phyloP scores from a whole-genome alignment of 2,329 filamentous ascomycete genomes.

The Aspergillus eucalypticola region DNA sequence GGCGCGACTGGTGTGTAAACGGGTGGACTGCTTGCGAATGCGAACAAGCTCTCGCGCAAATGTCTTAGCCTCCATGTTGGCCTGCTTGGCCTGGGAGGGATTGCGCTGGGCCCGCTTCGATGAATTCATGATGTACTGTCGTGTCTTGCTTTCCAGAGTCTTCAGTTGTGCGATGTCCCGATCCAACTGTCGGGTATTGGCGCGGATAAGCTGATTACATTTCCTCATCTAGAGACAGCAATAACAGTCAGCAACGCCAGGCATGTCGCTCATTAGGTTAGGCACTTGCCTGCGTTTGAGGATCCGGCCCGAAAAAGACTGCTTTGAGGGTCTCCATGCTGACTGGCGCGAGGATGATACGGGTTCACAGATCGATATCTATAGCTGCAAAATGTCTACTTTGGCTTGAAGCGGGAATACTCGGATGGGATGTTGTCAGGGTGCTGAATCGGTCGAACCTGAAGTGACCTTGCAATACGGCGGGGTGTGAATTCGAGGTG shows the following conservation, averaged over 20 bases:
- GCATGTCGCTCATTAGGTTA: neutral
- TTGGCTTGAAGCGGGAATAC: neutral
- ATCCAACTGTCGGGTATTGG: slow-evolving; percentile 90
- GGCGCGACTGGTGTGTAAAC: slow-evolving; percentile 83
- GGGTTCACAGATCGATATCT: neutral
- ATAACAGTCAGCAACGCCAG: slow-evolving; percentile 14
- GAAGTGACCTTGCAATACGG: slow-evolving; percentile 5
- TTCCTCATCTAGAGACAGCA: slow-evolving; percentile 71
- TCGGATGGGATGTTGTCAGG: neutral
- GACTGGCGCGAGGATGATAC: slow-evolving; percentile 8
- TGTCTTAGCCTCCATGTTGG: slow-evolving; percentile 76
- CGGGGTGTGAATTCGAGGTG: neutral
- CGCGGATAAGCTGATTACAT: slow-evolving; percentile 86
- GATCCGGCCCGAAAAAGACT: slow-evolving; percentile 89
- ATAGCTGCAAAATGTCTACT: neutral
- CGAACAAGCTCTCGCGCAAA: slow-evolving; percentile 88
- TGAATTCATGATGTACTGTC: slow-evolving; percentile 78
- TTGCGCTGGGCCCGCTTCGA: slow-evolving; percentile 79
- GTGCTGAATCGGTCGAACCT: neutral
- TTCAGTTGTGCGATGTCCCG: slow-evolving; percentile 83
- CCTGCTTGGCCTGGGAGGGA: slow-evolving; percentile 75
- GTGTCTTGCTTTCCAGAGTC: slow-evolving; percentile 78
- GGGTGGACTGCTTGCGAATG: slow-evolving; percentile 70
- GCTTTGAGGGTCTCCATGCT: slow-evolving; percentile 83
- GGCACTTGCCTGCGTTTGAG: slow-evolving; percentile 76